Evolutionary conservation across 1,284 basidiomycete genomes (phyloP).

Genomic region (Moesziomyces parantarcticus): DNA sequence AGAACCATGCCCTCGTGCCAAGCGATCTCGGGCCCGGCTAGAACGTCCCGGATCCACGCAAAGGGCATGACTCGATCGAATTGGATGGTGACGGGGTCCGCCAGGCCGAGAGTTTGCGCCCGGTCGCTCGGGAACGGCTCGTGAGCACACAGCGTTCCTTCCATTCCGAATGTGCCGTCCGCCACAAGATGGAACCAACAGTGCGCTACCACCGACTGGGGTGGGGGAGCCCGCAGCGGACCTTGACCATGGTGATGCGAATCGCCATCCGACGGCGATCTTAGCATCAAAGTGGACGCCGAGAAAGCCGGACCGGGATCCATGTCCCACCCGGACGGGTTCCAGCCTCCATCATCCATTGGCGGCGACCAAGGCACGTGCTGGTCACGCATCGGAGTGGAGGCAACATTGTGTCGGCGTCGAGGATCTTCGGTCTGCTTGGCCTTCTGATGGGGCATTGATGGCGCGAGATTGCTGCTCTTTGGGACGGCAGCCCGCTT

Average conservation of each 20-base stretch:
- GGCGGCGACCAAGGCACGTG: conserved; percentile 9
- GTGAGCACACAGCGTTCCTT: conserved; percentile 13
- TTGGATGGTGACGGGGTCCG: conserved; percentile 2
- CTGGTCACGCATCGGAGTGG: not conserved
- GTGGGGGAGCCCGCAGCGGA: not conserved
- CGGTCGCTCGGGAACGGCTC: conserved; percentile 9
- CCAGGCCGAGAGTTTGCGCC: conserved; percentile 14
- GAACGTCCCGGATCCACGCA: conserved; percentile 25
- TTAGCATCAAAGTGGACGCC: conserved; percentile 1
- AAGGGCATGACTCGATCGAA: conserved; percentile 37
- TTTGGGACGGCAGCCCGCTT: not conserved
- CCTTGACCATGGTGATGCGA: not conserved
- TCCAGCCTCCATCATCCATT: conserved; percentile 6
- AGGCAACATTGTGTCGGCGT: conserved; percentile 5
- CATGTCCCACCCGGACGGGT: conserved; percentile 1
- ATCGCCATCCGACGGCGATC: conserved; percentile 13
- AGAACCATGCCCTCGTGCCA: conserved; percentile 24
- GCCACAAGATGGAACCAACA: conserved; percentile 16
- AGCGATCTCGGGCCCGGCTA: conserved; percentile 2
- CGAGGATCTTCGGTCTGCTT: conserved; percentile 18
- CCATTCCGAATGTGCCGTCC: conserved; percentile 13
- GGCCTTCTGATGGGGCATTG: not conserved
- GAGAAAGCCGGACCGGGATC: conserved; percentile 2
- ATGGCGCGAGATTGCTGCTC: not conserved
- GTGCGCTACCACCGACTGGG: conserved; percentile 5